Evolutionary conservation across 441 rosid species (phyloP), one percentile per base, ranked within the genome.

Genomic region (Kokia cookei): DNA sequence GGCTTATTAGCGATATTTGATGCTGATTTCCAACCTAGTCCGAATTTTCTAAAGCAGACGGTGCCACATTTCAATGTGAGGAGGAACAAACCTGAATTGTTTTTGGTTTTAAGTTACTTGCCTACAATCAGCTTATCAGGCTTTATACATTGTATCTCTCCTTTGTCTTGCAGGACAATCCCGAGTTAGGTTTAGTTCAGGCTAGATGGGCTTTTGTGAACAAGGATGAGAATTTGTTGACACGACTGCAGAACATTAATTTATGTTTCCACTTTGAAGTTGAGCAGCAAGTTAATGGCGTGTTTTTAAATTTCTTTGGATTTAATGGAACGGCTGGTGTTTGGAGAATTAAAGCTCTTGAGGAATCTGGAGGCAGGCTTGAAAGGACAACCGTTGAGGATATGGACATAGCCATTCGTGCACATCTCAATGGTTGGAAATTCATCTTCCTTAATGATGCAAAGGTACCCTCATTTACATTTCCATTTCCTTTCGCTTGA

Each of bases 321-420:
- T 95, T 95, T 55, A 95, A 95, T 80, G 99, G 99, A 72, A 95
- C 99, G 74, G 97, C 98, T 80, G 98, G 98, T 74, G 93, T 95
- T 54, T 95, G 99, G 98, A 90, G 99, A 78, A 91, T 90, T 22
- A 90, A 89, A 78, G 89, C 99, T 64, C 96, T 95, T 24, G 93
- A 89, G 80, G 99, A 91, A 24, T 93, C 98, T 32, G 97, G 98
- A 70, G 98, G 96, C 7, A 91, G 98, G 99, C 97, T 95, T 59
- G 97, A 93, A 80, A 85, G 99, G 73, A 93, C 97, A 17, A 95
- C 98, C 11, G 97, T 94, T 0, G 97, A 94, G 83, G 98, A 94
- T 78, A 94, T 93, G 98, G 98, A 94, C 82, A 90, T 92, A 65
- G 97, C 98, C 15, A 93, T 94, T 54, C 94, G 97, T 0, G 98